Evolutionary conservation across 768 basidiomycete genomes (phyloP).

Genomic region (Austroboletus eburneus): DNA sequence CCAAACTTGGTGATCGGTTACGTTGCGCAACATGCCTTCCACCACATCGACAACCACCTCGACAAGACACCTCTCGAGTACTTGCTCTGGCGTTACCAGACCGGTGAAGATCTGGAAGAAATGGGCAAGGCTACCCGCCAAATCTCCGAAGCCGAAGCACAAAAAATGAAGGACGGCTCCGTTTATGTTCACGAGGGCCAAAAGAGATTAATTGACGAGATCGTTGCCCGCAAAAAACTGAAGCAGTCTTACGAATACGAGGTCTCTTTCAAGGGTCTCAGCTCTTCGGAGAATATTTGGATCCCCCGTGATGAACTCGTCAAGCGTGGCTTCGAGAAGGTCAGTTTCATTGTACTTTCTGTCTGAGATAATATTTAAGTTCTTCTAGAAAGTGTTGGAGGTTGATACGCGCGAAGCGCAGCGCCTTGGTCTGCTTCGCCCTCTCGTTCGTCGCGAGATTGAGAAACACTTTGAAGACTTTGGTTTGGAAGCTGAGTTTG

Average conservation of each 20-base stretch:
- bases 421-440: constrained; percentile 89
- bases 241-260: constrained; percentile 99
- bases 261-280: constrained; percentile 90
- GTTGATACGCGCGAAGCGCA: constrained; percentile 97
- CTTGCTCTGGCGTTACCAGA: constrained; percentile 99
- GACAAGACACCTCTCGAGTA: constrained; percentile 99
- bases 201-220: constrained; percentile 94
- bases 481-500: constrained; percentile 98
- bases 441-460: constrained; percentile 97
- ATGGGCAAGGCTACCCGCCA: constrained; percentile 87
- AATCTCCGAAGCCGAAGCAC: constrained; percentile 80
- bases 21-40: constrained; percentile 99
- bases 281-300: constrained; percentile 99
- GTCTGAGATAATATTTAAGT: neutral
- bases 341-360: constrained; percentile 19
- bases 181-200: constrained; percentile 85
- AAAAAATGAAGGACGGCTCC: constrained; percentile 97
- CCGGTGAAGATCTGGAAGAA: constrained; percentile 97
- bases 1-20: constrained; percentile 99
- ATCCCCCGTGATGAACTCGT: constrained; percentile 92
- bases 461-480: constrained; percentile 99
- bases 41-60: constrained; percentile 97
- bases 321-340: constrained; percentile 98
- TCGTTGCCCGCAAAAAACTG: constrained; percentile 88
- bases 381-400: constrained; percentile 81